Conservation (phyloP, 2,329 filamentous ascomycete species). For the Macrophomina phaseolina region DNA sequence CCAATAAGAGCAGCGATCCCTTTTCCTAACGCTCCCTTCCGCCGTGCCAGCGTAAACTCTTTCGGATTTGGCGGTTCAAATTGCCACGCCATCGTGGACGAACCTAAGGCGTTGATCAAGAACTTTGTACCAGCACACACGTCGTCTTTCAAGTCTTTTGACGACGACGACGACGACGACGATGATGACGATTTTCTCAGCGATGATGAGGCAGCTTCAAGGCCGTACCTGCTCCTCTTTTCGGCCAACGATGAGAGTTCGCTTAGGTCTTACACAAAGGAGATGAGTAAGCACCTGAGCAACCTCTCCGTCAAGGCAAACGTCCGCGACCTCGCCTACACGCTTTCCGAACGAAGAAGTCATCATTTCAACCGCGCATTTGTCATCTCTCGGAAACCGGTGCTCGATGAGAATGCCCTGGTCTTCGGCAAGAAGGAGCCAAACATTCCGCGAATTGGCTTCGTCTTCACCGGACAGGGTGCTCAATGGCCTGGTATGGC, state of each 20-base stretch:
- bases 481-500: conserved; percentile 47
- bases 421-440: conserved; percentile 12
- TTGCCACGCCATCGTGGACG: conserved; percentile 36
- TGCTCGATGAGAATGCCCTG: conserved; percentile 13
- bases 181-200: conserved; percentile 24
- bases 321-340: conserved; percentile 20
- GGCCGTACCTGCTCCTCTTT: conserved; percentile 20
- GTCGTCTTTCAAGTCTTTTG: conserved; percentile 14
- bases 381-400: neutral
- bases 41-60: conserved; percentile 34
- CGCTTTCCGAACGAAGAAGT: conserved; percentile 18
- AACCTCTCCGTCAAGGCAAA: conserved; percentile 22
- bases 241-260: conserved; percentile 29
- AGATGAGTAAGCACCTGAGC: conserved; percentile 28
- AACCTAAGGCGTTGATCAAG: conserved; percentile 3
- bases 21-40: conserved; percentile 30
- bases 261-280: conserved; percentile 11
- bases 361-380: conserved; percentile 9
- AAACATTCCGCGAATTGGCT: conserved; percentile 33
- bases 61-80: conserved; percentile 38
- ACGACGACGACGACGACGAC: conserved; percentile 24
- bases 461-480: conserved; percentile 49
- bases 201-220: neutral
- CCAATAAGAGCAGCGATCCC: neutral
- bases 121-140: conserved; percentile 1